These are phyloP conservation scores for Saturnispora sekii DNA, from an alignment of 805 yeast genomes.

Conservation along the genomic window DNA sequence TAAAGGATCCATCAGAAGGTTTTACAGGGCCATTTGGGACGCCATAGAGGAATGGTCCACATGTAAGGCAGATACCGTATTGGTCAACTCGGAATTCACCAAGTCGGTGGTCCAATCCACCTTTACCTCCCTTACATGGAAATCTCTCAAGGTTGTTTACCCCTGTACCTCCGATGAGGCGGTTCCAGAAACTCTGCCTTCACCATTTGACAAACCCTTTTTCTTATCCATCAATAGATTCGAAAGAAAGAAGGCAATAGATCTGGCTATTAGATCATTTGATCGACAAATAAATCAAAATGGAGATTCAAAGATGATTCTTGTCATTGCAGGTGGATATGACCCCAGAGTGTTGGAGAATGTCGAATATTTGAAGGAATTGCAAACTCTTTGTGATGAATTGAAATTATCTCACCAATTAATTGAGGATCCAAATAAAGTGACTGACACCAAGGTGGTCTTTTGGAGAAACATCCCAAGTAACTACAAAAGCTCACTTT, in stretches of 20 bases:
- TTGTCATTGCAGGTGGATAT: conserved; percentile 75
- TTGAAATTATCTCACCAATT: conserved; percentile 4
- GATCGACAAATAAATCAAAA: conserved; percentile 29
- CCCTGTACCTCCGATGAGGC: conserved; percentile 39
- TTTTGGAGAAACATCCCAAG: conserved; percentile 78
- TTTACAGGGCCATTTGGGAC: conserved; percentile 81
- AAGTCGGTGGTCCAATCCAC: conserved; percentile 55
- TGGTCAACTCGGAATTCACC: conserved; percentile 86
- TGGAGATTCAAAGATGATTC: conserved; percentile 39
- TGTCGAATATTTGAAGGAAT: conserved; percentile 55
- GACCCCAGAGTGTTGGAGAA: conserved; percentile 72
- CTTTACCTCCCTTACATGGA: conserved; percentile 34
- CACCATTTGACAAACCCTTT: conserved; percentile 24
- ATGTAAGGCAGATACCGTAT: conserved; percentile 61
- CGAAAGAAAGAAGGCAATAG: conserved; percentile 77
- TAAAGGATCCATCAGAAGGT: conserved; percentile 39
- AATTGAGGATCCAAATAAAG: not conserved
- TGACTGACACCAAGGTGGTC: conserved; percentile 12
- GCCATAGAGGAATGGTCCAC: conserved; percentile 75
- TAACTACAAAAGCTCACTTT: conserved; percentile 49
- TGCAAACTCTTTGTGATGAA: conserved; percentile 38
- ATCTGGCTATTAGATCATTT: conserved; percentile 65
- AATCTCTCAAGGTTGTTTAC: conserved; percentile 49
- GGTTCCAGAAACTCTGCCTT: too few relatives aligned
- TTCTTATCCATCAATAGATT: conserved; percentile 80